Conservation (phyloP, 2,329 filamentous ascomycete species). For the Capronia americana region DNA sequence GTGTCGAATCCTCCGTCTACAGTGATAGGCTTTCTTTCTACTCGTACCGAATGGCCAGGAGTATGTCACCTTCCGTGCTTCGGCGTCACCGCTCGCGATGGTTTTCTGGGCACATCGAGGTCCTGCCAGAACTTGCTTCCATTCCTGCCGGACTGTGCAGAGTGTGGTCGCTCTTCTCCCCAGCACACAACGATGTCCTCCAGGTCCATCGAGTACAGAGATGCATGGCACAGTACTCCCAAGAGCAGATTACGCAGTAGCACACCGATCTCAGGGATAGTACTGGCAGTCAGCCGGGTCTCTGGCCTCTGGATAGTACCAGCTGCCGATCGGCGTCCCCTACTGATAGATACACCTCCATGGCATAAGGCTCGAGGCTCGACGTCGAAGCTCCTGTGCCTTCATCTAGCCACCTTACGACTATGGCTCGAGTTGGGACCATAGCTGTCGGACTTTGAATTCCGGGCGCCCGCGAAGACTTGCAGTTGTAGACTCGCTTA, state of each 20-base stretch:
- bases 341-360: not conserved
- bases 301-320: not conserved
- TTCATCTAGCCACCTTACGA: not conserved
- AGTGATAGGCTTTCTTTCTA: not conserved
- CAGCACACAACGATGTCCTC: not conserved
- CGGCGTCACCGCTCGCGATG: not conserved
- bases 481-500: not conserved
- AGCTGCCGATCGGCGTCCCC: not conserved
- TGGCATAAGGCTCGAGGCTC: not conserved
- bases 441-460: not conserved
- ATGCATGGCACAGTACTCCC: no score
- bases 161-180: not conserved
- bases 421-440: not conserved
- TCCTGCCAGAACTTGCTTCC: not conserved
- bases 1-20: not conserved
- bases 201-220: not conserved
- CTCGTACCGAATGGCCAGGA: not conserved
- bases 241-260: no score
- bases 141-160: not conserved
- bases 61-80: not conserved
- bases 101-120: not conserved
- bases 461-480: not conserved
- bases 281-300: not conserved
- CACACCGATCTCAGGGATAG: no score
- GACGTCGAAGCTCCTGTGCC: not conserved